These are phyloP conservation scores for Metrosideros polymorpha DNA, from an alignment of 441 rosid genomes.

Conservation along the genomic window DNA sequence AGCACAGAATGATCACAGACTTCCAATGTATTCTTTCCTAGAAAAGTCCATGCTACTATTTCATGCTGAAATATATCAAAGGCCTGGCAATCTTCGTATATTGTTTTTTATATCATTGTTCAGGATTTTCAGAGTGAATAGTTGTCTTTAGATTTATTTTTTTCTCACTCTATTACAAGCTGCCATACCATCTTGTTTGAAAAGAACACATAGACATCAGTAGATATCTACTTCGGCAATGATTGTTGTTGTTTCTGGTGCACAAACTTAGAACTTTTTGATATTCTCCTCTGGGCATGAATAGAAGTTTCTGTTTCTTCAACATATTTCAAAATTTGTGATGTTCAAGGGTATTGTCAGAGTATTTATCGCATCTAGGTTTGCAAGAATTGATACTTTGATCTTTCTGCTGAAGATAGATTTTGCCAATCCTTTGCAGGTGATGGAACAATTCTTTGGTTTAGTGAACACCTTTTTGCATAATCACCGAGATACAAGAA, in stretches of 20 bases:
- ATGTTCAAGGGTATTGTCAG: background rate
- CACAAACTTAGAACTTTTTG: background rate
- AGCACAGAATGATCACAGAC: background rate
- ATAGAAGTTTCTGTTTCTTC: background rate
- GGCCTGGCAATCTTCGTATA: background rate
- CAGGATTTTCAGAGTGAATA: background rate
- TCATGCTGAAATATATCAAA: background rate
- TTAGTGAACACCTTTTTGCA: slow-evolving; percentile 84
- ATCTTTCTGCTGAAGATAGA: background rate
- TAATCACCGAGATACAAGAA: slow-evolving; percentile 85
- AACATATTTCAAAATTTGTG: background rate
- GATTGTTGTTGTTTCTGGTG: background rate
- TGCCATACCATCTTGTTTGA: background rate
- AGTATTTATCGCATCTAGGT: background rate
- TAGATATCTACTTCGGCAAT: background rate
- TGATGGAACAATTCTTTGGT: slow-evolving; percentile 98
- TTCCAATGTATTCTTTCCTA: background rate
- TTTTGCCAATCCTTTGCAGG: slow-evolving; percentile 39
- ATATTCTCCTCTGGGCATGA: background rate
- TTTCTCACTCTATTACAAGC: background rate
- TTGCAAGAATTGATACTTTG: background rate
- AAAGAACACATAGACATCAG: background rate
- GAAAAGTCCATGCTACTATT: background rate
- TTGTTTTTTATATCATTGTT: background rate
- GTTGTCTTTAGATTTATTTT: background rate